Base-by-base conservation (phyloP, 2,329 filamentous ascomycete genomes). In the Fulvia fulva region DNA sequence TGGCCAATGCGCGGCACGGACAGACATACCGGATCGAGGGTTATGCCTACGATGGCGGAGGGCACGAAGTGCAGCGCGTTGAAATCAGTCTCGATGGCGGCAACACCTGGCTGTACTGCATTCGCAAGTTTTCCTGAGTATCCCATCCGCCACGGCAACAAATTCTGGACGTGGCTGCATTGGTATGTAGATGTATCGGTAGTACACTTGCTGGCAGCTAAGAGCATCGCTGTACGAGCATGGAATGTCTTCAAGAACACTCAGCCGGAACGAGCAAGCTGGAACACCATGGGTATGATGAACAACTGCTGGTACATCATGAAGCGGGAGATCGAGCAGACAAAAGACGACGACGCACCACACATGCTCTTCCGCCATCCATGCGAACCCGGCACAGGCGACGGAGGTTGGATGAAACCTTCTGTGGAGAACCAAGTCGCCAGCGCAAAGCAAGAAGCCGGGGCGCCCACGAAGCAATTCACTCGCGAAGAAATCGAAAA, bases 221-320 rank as follows among this genome's bases (percentile, higher is more conserved):
- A 74, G 32, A 74, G 71, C 51, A 77, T 82, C 51, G 71, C 66
- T 0, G 80, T 81, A 4, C 74, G 79, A 19, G 78, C 76, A 58
- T 80, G 77, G 66, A 77, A 81, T 55, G 78, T 77, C 0, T 77
- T 77, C 67, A 81, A 80, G 60, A 80, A 80, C 59, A 80, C 78
- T 1, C 80, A 83, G 60, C 80, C 80, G 1, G 65, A 74, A 57
- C 68, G 73, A 21, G 72, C 74, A 3, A 70, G 67, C 4, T 82
- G 80, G 80, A 82, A 81, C 58, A 71, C 79, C 1, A 74, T 78
- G 75, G 79, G 77, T 11, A 81, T 82, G 78, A 81, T 83, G 80
- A 83, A 82, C 66, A 82, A 82, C 46, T 76, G 75, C 59, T 80
- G 76, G 76, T 81, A 81, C 60, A 59, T 68, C 1, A 75, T 82